phyloP scores from a whole-genome alignment of 2,329 filamentous ascomycete genomes.

The Paracamarosporium sp. region DNA sequence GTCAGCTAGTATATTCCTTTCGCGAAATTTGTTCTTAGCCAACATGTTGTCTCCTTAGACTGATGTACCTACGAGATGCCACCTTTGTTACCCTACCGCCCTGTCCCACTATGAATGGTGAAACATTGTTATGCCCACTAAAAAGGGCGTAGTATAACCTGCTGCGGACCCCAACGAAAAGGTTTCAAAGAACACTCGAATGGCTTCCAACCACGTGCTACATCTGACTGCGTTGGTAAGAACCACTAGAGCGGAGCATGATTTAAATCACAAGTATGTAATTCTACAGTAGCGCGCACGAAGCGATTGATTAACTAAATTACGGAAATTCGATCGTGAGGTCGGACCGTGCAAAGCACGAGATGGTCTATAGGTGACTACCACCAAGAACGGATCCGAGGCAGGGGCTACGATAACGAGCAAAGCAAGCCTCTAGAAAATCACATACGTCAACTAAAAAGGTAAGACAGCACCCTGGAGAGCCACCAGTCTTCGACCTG shows the following conservation, averaged over 20 bases:
- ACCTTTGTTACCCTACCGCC: no score
- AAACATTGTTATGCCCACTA: neutral
- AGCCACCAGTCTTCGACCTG: no score
- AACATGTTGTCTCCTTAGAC: no score
- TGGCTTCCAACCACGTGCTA: neutral
- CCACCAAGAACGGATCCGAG: neutral
- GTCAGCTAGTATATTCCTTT: no score
- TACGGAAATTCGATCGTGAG: neutral
- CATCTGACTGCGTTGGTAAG: neutral
- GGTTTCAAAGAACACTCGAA: no score
- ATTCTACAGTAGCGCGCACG: no score
- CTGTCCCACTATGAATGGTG: neutral
- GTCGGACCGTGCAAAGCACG: neutral
- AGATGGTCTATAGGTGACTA: neutral
- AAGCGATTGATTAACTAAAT: neutral
- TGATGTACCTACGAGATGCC: no score
- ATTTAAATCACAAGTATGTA: neutral
- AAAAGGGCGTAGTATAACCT: neutral
- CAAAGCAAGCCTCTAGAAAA: neutral
- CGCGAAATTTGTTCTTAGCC: no score
- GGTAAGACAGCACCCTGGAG: no score
- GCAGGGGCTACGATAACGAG: neutral
- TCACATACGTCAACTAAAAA: neutral
- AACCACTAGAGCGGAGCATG: neutral
- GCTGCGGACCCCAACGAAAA: neutral